phyloP scores from a whole-genome alignment of 257 asterid species.

The Leonotis leonurus region DNA sequence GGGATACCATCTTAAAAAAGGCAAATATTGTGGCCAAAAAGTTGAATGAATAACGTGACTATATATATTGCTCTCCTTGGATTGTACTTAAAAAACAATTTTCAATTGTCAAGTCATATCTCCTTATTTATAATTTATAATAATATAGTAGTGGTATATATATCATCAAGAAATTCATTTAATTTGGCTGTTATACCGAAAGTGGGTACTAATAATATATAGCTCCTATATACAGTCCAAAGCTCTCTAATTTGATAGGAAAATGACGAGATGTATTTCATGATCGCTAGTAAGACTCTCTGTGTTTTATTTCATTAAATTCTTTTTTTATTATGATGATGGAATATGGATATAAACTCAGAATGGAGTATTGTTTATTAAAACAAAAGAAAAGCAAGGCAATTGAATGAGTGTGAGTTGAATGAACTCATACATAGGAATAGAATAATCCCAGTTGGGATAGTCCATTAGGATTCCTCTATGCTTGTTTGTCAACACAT shows the following conservation, averaged over 20 bases:
- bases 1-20: neutral
- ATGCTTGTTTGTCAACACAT: neutral
- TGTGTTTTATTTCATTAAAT: neutral
- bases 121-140: neutral
- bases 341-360: neutral
- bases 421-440: neutral
- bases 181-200: neutral
- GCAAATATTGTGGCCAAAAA: neutral
- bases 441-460: neutral
- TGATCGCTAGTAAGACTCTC: neutral
- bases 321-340: neutral
- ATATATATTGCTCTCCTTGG: neutral
- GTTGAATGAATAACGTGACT: neutral
- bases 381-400: neutral
- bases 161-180: slow-evolving; percentile 1
- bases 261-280: slow-evolving; percentile 9
- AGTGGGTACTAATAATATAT: slow-evolving; percentile 6
- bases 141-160: neutral
- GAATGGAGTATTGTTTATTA: neutral
- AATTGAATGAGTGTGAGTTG: neutral
- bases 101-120: neutral
- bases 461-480: neutral
- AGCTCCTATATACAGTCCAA: slow-evolving; percentile 14
- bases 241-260: neutral
- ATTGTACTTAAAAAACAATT: neutral